Conservation (phyloP, 257 asterid species). For the Salvia splendens region DNA sequence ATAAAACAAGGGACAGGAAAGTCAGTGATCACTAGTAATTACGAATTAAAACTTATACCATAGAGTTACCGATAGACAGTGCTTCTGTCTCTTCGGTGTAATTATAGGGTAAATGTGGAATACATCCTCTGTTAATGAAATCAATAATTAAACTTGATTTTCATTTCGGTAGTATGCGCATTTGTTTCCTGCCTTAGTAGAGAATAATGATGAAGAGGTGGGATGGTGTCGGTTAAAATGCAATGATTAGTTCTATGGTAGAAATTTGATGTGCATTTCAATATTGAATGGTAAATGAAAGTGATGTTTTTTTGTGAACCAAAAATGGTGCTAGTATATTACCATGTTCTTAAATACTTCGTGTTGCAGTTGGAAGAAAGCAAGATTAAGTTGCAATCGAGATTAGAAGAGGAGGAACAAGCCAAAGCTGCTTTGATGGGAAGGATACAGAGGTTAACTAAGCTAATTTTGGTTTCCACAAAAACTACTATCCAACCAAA, state of each 20-base stretch:
- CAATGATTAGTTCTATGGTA: background rate
- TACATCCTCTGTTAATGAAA: too few species aligned
- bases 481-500: conserved; percentile 57
- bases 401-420: conserved; percentile 91
- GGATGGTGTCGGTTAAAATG: too few species aligned
- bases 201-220: too few species aligned
- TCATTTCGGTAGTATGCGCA: too few species aligned
- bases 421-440: conserved; percentile 91
- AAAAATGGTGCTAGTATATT: conserved; percentile 10
- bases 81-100: too few species aligned
- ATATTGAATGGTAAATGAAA: conserved; percentile 16
- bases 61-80: too few species aligned
- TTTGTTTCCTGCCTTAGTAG: too few species aligned
- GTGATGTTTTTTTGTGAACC: background rate
- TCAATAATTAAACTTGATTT: too few species aligned
- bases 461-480: conserved; percentile 80
- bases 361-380: conserved; percentile 78
- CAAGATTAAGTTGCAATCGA: conserved; percentile 75
- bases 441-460: conserved; percentile 86
- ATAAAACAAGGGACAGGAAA: too few species aligned
- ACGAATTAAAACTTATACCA: too few species aligned
- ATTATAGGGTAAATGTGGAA: too few species aligned
- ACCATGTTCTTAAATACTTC: conserved; percentile 25
- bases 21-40: too few species aligned
- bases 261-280: conserved; percentile 15